Evolutionary conservation across 768 basidiomycete species (phyloP), one percentile per base, ranked within the genome.

Genomic region (Candolleomyces eurysporus): DNA sequence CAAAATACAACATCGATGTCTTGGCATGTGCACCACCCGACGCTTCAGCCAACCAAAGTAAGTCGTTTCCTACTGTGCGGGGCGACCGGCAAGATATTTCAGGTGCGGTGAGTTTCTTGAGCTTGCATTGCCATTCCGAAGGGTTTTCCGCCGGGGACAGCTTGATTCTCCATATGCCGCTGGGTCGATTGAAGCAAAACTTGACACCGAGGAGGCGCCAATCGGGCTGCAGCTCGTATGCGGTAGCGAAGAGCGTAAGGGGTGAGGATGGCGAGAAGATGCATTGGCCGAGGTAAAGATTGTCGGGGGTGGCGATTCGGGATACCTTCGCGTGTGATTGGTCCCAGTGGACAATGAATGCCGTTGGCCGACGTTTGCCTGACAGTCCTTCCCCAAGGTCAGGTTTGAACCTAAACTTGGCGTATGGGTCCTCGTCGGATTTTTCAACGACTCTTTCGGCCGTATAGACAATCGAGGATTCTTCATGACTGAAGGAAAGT

Each of bases 381-480:
- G 69, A 68, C n/a, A 88, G 68, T 5, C 79, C 79, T 71, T 92
- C 90, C 0, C 90, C 90, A 61, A 89, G 84, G 49, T 81, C 76
- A 5, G 89, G 87, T 0, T 66, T 74, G 68, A 81, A 91, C 26
- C 77, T 72, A 63, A 85, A 89, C 58, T 82, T 82, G 19, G 71
- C 68, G 59, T 73, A 79, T 2, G 75, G 73, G 63, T 78, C 74
- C 0, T 68, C 60, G 14, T 71, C 61, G 46, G 50, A 64, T n/a
- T 67, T 58, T 4, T 73, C 72, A 10, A 59, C 63, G 16, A 82
- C 85, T 0, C 71, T 78, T 66, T 90, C 89, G 3, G 88, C 89
- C 4, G 79, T 78, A 63, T 90, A 91, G 14, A 88, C 65, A 10
- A 90, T 64, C 0, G 80, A 76, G 3, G 73, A 70, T 61, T 86